Evolutionary conservation across 257 asterid species (phyloP).

Genomic region (Solanum pennellii): DNA sequence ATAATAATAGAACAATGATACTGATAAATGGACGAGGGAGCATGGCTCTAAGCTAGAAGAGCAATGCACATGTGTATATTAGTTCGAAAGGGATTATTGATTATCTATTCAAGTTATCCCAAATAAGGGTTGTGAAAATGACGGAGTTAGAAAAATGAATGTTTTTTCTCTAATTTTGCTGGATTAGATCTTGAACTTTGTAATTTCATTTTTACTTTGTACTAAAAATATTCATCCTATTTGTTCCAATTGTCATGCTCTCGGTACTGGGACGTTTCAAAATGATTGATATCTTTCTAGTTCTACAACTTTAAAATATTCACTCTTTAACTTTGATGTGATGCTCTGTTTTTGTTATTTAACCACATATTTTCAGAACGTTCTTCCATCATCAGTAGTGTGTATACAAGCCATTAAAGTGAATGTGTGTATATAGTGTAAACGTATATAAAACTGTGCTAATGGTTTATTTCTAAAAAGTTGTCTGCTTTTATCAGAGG

Average conservation of each 20-base stretch:
- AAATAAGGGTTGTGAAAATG: neutral
- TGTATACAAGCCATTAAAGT: neutral
- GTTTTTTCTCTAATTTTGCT: neutral
- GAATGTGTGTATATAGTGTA: neutral
- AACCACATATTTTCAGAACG: neutral
- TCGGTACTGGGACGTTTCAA: neutral
- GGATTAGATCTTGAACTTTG: neutral
- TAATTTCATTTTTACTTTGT: neutral
- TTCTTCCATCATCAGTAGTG: neutral
- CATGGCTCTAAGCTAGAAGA: neutral
- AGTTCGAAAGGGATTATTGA: neutral
- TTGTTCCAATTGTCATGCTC: neutral
- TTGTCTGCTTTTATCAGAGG: neutral
- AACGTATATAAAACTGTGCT: neutral
- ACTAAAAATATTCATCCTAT: neutral
- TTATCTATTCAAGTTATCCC: neutral
- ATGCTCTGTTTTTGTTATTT: neutral
- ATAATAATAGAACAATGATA: neutral
- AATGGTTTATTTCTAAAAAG: neutral
- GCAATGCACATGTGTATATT: neutral
- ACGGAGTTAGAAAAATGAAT: neutral
- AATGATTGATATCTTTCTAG: neutral
- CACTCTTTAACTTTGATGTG: neutral
- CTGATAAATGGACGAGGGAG: neutral
- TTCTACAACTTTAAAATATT: neutral